A percentile compares a stretch with the other conserved stretches of the same genome.
Evolutionary conservation across 345 rosid species (phyloP).

Genomic region (Dovyalis caffra): DNA sequence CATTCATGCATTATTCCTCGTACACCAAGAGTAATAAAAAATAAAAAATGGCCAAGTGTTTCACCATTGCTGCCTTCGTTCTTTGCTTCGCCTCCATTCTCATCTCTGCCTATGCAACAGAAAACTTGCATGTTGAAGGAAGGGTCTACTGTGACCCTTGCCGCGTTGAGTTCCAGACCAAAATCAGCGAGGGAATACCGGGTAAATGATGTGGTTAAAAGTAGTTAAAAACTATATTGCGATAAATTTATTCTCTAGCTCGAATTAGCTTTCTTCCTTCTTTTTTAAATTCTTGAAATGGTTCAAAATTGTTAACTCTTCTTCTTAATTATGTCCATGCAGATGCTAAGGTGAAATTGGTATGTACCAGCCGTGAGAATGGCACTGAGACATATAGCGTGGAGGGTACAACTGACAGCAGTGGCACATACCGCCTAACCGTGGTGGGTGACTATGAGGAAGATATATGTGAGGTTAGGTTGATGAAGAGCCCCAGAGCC

Average conservation of each 20-base stretch:
- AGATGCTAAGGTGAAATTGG: slow-evolving; percentile 19
- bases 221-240: too few relatives aligned
- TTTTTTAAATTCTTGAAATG: not conserved
- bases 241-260: too few relatives aligned
- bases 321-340: not conserved
- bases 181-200: slow-evolving; percentile 3
- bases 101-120: not conserved
- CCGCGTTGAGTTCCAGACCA: slow-evolving; percentile 25
- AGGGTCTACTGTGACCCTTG: slow-evolving; percentile 27
- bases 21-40: not conserved
- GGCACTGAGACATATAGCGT: not conserved
- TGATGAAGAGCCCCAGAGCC: slow-evolving; percentile 10
- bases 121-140: slow-evolving; percentile 15
- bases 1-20: not conserved
- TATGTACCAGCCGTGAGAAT: slow-evolving; percentile 12
- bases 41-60: slow-evolving; percentile 21
- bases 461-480: slow-evolving; percentile 22
- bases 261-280: too few relatives aligned
- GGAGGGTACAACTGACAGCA: not conserved
- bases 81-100: slow-evolving; percentile 19
- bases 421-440: slow-evolving; percentile 12
- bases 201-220: not conserved
- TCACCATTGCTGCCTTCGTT: slow-evolving; percentile 1
- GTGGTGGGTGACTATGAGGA: slow-evolving; percentile 22
- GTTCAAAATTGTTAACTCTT: not conserved